Evolutionary conservation across 306 rosid genomes (phyloP).

Genomic region (Casuarina cunninghamiana): DNA sequence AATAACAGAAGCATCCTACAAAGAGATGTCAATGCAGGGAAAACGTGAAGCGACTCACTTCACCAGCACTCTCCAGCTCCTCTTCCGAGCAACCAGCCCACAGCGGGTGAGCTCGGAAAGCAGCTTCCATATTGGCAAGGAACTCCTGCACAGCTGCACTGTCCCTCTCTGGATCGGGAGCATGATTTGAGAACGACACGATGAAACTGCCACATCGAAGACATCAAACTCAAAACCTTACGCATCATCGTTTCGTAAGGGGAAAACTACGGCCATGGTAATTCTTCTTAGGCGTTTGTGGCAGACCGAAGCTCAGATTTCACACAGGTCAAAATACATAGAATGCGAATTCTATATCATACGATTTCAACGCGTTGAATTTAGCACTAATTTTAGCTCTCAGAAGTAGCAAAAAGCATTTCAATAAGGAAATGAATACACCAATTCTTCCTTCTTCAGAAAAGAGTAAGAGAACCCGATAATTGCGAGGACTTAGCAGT

Average conservation of each 20-base stretch:
- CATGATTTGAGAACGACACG: slow-evolving; percentile 82
- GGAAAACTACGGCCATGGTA: neutral
- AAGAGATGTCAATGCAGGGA: neutral
- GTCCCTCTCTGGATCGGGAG: slow-evolving; percentile 88
- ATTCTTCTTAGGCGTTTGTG: neutral
- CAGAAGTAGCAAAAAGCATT: too few relatives aligned
- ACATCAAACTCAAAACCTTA: neutral
- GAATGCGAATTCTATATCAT: too few relatives aligned
- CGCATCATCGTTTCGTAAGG: neutral
- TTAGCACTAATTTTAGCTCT: neutral
- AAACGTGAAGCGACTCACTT: slow-evolving; percentile 53
- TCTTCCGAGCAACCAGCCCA: slow-evolving; percentile 96
- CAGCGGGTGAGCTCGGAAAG: slow-evolving; percentile 92
- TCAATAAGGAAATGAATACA: too few relatives aligned
- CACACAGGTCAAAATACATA: too few relatives aligned
- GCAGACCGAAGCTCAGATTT: too few relatives aligned
- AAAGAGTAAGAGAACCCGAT: neutral
- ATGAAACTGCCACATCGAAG: slow-evolving; percentile 64
- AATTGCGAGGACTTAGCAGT: neutral
- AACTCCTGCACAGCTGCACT: slow-evolving; percentile 78
- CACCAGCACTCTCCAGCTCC: slow-evolving; percentile 96
- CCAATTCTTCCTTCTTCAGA: too few relatives aligned
- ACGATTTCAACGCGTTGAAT: too few relatives aligned
- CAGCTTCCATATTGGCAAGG: slow-evolving; percentile 80
- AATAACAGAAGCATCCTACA: slow-evolving; percentile 9